These are phyloP conservation scores for Yamadazyma endophytica DNA, from an alignment of 805 yeast genomes.

Conservation along the genomic window DNA sequence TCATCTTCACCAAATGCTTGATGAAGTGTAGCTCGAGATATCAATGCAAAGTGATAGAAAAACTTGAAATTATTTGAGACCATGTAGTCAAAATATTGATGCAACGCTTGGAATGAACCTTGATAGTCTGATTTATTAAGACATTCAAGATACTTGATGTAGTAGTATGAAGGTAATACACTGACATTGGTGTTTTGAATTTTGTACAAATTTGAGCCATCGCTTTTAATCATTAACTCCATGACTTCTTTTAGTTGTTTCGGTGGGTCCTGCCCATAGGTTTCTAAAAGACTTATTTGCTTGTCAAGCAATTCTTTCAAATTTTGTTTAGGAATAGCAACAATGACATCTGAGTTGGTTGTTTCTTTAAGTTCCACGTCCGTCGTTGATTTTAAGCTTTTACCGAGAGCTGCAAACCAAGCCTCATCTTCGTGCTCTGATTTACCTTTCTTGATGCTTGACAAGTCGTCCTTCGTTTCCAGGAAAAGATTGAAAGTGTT, in stretches of 20 bases:
- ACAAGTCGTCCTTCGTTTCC: conserved; percentile 1
- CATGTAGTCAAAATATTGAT: conserved; percentile 71
- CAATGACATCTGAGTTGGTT: no score
- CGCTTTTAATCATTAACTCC: conserved; percentile 42
- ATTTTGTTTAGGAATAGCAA: conserved; percentile 51
- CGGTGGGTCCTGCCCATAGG: conserved; percentile 49
- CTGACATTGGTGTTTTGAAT: conserved; percentile 28
- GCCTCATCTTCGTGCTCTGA: conserved; percentile 10
- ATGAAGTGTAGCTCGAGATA: conserved; percentile 68
- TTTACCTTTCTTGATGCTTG: no score
- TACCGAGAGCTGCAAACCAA: conserved; percentile 16
- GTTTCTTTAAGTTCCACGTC: no score
- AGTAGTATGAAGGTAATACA: conserved; percentile 41
- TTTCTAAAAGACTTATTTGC: conserved; percentile 51
- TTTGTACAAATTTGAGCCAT: conserved; percentile 33
- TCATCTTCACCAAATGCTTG: conserved; percentile 61
- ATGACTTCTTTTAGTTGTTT: conserved; percentile 39
- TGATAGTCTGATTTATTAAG: conserved; percentile 59
- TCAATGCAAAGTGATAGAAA: conserved; percentile 72
- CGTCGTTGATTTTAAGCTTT: conserved; percentile 8
- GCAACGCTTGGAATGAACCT: conserved; percentile 47
- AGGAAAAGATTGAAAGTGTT: no score
- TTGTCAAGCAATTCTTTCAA: conserved; percentile 45
- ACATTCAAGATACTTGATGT: conserved; percentile 57
- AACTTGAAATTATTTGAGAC: conserved; percentile 60